Evolutionary conservation across 768 basidiomycete genomes (phyloP), one percentile per base, ranked within the genome.

Genomic region (Agaricus blazei): DNA sequence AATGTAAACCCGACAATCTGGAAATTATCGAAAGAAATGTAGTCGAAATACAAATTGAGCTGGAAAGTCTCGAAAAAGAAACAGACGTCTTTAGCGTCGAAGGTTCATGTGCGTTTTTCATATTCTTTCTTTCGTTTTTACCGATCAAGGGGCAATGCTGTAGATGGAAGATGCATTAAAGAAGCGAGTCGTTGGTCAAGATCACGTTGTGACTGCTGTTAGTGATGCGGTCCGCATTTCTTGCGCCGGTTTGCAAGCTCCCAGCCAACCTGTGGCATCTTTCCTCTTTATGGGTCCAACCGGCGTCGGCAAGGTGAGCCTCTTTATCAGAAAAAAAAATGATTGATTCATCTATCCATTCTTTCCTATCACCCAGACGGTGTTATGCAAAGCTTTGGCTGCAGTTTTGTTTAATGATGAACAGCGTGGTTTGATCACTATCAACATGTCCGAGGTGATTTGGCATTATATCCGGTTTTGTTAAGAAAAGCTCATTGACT

Each of bases 161-260:
- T 62, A 93, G 89, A 97, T 98, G 93, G 95, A 98, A 67, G 87
- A 90, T 36, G 72, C 78, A 0, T 77, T 98, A 14, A 73, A 74
- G 27, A 67, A 78, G 52, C 81, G 90, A 0, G 88, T 98, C 7
- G 87, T 98, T 3, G 94, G 96, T 1, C 96, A 98, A 66, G 87
- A 93, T 56, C 85, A 93, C 60, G 89, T 93, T n/a, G 79, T 98
- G 28, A 67, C 78, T 1, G 84, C 93, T 4, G 83, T 97, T 60
- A 87, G 88, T 56, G 90, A 97, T 62, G 93, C 95, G 11, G 90
- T 98, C 24, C 83, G 93, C 15, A 89, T 98, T 50, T 96, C 93
- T 29, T 84, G 95, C 48, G 91, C 94, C 2, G 95, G 96, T 0
- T 68, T 98, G 19, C 88, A 93, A 62, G 88, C 90, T 1, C 90